These are phyloP conservation scores for Tolypocladium pustulatum DNA, from an alignment of 2,329 filamentous ascomycete species.

Conservation along the genomic window DNA sequence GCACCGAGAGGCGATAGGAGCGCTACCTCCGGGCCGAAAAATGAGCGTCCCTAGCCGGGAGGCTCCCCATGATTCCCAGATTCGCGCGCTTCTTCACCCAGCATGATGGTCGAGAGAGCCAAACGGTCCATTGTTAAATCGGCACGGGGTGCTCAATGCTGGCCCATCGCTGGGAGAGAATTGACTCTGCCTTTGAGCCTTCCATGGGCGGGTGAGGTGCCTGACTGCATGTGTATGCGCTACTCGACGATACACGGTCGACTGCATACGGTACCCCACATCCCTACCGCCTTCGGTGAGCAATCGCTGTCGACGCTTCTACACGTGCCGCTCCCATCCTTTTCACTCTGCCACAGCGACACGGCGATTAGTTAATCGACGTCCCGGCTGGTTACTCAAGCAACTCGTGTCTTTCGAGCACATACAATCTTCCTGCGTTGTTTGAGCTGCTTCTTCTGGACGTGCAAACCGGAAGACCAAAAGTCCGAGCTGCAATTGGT, in stretches of 20 bases:
- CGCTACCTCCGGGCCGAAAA: background rate
- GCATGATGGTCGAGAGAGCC: background rate
- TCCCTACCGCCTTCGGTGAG: background rate
- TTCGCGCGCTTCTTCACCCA: background rate
- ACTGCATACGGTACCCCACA: too few relatives aligned
- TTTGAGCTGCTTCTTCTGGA: background rate
- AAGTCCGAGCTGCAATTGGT: background rate
- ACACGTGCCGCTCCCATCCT: background rate
- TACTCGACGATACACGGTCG: background rate
- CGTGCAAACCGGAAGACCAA: background rate
- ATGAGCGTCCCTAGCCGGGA: background rate
- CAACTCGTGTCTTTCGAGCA: background rate
- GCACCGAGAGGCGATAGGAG: background rate
- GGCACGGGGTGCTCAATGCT: background rate
- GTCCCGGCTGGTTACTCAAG: background rate
- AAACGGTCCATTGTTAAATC: too few relatives aligned
- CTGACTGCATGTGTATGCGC: background rate
- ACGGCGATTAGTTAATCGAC: background rate
- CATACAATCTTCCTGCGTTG: background rate
- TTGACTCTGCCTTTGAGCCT: background rate
- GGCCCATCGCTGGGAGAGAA: background rate
- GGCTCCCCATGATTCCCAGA: background rate
- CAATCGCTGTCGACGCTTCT: background rate
- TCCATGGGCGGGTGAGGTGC: background rate
- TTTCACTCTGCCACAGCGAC: background rate